phyloP scores from a whole-genome alignment of 225 moss, liverwort and hornwort species.

The Bryoerythrophyllum caledonicum region DNA sequence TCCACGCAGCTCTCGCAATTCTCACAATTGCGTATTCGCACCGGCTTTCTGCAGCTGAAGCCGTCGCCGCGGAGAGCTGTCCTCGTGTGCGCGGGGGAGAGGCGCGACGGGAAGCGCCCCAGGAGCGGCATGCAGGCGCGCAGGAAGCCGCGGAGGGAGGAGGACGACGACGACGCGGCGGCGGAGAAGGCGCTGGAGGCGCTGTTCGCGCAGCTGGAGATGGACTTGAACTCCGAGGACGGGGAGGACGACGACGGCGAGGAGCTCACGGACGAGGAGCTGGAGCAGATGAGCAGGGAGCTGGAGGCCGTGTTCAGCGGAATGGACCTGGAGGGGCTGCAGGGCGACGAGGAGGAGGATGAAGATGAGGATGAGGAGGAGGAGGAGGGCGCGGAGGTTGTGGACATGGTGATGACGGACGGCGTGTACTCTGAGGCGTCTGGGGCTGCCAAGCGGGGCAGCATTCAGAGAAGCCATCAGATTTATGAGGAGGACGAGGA shows the following conservation, averaged over 20 bases:
- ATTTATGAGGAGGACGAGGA: slow-evolving; percentile 1
- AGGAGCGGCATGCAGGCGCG: slow-evolving; percentile 34
- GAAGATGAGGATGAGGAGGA: slow-evolving; percentile 20
- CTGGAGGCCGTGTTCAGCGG: slow-evolving; percentile 61
- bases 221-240: slow-evolving; percentile 69
- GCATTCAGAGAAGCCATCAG: neutral
- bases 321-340: slow-evolving; percentile 30
- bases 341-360: slow-evolving; percentile 20
- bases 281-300: slow-evolving; percentile 63
- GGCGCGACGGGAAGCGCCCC: slow-evolving; percentile 22
- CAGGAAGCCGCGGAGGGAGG: slow-evolving; percentile 14
- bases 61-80: no score
- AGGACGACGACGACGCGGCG: slow-evolving; percentile 41
- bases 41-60: no score
- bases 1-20: no score
- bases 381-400: slow-evolving; percentile 25
- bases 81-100: no score
- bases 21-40: no score
- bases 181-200: slow-evolving; percentile 85
- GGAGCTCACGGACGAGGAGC: slow-evolving; percentile 75
- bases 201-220: slow-evolving; percentile 72
- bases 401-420: slow-evolving; percentile 55
- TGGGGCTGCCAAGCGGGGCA: neutral
- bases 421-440: slow-evolving; percentile 48
- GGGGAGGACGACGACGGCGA: slow-evolving; percentile 40